Conservation (phyloP, 345 rosid genomes). For the Melaleuca quinquenervia region DNA sequence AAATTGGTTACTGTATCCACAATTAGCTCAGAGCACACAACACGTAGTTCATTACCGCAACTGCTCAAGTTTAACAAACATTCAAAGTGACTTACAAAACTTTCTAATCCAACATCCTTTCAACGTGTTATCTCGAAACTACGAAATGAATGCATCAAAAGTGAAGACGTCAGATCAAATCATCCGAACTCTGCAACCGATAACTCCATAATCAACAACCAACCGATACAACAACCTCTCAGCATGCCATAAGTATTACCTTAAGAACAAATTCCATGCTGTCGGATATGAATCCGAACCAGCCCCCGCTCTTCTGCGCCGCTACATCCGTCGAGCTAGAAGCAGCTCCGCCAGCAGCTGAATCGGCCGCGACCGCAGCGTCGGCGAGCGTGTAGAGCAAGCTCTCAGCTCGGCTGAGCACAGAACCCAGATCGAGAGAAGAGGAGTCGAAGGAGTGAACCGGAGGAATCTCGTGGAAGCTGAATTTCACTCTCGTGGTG, state of each 20-base stretch:
- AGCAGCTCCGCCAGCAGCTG: conserved; percentile 27
- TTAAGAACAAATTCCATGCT: conserved; percentile 84
- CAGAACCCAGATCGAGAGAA: conserved; percentile 33
- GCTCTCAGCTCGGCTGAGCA: conserved; percentile 53
- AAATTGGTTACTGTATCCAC: not conserved
- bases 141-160: not conserved
- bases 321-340: conserved; percentile 34
- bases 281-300: conserved; percentile 90
- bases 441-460: conserved; percentile 31
- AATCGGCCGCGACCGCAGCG: conserved; percentile 58
- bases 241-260: conserved; percentile 17
- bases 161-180: not conserved
- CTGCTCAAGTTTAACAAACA: not conserved
- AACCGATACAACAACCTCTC: not conserved
- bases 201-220: not conserved
- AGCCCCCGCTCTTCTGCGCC: conserved; percentile 71
- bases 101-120: not conserved
- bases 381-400: conserved; percentile 76
- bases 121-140: not conserved
- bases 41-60: not conserved
- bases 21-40: not conserved
- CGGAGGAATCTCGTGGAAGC: conserved; percentile 74
- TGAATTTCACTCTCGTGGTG: conserved; percentile 45
- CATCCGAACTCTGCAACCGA: not conserved
- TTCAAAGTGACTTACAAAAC: not conserved